phyloP scores from a whole-genome alignment of 1,284 basidiomycete genomes.

The Mycosarcoma mackinlayi region DNA sequence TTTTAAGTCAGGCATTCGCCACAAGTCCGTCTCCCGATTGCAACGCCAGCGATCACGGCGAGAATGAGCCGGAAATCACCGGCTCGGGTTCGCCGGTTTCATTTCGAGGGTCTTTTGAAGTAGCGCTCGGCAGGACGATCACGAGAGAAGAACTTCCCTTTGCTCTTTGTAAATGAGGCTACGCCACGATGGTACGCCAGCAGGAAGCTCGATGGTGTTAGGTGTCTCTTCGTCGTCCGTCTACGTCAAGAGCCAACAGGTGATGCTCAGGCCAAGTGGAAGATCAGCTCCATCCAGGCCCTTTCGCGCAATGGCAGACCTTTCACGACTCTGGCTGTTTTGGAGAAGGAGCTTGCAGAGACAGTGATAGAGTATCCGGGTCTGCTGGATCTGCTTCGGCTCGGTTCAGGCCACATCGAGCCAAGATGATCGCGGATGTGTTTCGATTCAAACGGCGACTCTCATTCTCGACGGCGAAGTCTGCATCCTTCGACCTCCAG shows the following conservation, averaged over 20 bases:
- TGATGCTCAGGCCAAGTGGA: constrained; percentile 7
- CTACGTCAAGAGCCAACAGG: constrained; percentile 5
- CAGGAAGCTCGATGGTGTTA: constrained; percentile 57
- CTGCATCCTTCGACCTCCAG: constrained; percentile 38
- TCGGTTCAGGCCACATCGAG: background rate
- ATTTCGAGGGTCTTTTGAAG: constrained; percentile 32
- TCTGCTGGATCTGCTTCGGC: constrained; percentile 12
- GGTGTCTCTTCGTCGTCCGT: constrained; percentile 48
- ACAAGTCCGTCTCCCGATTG: background rate
- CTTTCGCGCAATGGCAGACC: constrained; percentile 47
- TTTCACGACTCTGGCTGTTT: constrained; percentile 30
- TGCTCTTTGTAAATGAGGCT: constrained; percentile 12
- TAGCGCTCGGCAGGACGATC: constrained; percentile 45
- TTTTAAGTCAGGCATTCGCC: constrained; percentile 32
- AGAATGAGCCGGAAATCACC: background rate
- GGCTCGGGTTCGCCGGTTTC: background rate
- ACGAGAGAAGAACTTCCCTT: constrained; percentile 20
- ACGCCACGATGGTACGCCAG: constrained; percentile 48
- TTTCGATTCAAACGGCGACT: background rate
- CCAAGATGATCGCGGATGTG: background rate
- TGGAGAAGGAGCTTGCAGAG: constrained; percentile 33
- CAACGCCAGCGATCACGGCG: background rate
- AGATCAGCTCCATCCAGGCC: constrained; percentile 25
- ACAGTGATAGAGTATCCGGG: constrained; percentile 22
- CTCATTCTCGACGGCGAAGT: constrained; percentile 60